Base-by-base conservation (phyloP, 2,329 filamentous ascomycete genomes). In the Lasiodiplodia hormozganensis region DNA sequence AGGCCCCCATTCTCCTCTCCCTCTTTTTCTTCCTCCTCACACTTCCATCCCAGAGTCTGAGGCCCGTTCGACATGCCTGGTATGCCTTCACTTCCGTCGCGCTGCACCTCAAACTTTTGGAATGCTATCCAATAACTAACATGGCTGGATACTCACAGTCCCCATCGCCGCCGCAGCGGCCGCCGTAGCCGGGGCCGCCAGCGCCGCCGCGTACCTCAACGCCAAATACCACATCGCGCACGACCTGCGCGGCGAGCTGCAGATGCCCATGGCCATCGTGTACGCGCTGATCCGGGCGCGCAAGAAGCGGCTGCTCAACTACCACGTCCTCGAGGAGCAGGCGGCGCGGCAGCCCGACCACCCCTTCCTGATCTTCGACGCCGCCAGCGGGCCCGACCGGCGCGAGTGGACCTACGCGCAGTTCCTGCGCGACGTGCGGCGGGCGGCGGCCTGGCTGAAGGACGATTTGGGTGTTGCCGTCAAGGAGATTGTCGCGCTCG, bases 221-320 rank as follows among this genome's bases (percentile, higher is more conserved):
- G 92, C 88, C 68, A 92, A 91, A 80, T 89, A 86, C 73, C 88
- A 92, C 76, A 75, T 94, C 65, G 76, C 79, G 51, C 87, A 91
- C 73, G 92, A 94, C 75, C 71, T 91, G 16, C 25, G 53, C n/a
- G 51, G 23, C n/a, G 60, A 64, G 60, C 47, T 52, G 25, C n/a
- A 38, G 23, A 8, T n/a, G 21, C 47, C 60, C 23, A 11, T 25
- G 12, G 31, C 60, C 12, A 12, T 21, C n/a, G 28, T 38, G 28
- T 66, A 54, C 51, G 14, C 10, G 25, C 4, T 31, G 5, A 28
- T 49, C 21, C 54, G 65, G 14, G 23, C 23, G n/a, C 25, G 23
- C 12, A 57, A 43, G 21, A 64, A 36, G n/a, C 60, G 60, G 23
- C 34, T 40, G 47, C 23, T 36, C 69, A 62, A 69, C 71, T 86